Evolutionary conservation across 805 yeast genomes (phyloP), one percentile per base, ranked within the genome.

Genomic region (Lipomyces lipofer): DNA sequence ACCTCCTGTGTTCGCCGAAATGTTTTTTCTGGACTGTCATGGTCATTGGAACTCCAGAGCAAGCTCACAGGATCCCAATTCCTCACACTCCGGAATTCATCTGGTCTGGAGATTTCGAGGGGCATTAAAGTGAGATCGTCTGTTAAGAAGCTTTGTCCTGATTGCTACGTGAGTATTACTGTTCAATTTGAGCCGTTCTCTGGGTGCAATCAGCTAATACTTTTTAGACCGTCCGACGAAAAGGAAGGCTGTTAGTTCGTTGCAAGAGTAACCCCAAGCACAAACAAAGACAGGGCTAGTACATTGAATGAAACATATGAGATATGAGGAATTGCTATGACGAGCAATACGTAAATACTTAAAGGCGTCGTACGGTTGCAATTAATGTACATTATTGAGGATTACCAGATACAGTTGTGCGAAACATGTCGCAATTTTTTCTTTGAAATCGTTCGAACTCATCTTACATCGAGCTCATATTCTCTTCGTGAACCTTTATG

Each of bases 211-310:
- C n/a, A 33, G 27, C 29, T 47, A 29, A 27, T 19, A 39, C 6
- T 8, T 15, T 36, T 12, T 71, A 81, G 74, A 81, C 88, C 72
- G 97, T 94, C 9, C 86, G 95, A 73, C 85, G 98, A 72, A 94
- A 91, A 73, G 99, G 99, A 39, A 79, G 94, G 66, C 92, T 91
- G 10, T 89, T 88, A 62, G 96, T 94, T 36, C 85, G 88, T 69
- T 92, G 99, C 78, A 94, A 91, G 71, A 78, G 94, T 45, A 88
- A 91, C 69, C 89, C 90, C 59, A 89, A 88, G 69, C 98, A 91
- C 73, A 91, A 91, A 73, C 97, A 91, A 73, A 32, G 96, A 71
- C 96, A 88, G 62, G 74, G 75, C 33, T 72, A 56, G 51, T n/a
- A n/a, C 9, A n/a, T n/a, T n/a, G n/a, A n/a, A n/a, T n/a, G 38